Conservation (phyloP, 441 rosid species). For the Aquilaria agallochum region DNA sequence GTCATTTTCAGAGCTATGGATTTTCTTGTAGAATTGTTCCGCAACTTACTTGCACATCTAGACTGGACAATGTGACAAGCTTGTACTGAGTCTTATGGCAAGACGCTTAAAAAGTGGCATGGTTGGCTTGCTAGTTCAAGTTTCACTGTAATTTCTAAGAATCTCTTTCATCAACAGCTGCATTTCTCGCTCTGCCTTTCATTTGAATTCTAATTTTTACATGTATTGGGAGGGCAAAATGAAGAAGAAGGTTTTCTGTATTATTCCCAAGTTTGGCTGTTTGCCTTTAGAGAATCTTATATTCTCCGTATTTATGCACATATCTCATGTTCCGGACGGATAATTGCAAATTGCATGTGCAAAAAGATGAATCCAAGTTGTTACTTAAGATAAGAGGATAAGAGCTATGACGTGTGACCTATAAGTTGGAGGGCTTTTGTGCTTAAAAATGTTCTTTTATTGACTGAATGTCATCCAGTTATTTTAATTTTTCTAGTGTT, state of each 20-base stretch:
- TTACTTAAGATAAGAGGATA: not conserved
- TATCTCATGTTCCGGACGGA: too few species aligned
- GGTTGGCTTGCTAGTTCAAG: constrained; percentile 94
- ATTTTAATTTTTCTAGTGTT: not conserved
- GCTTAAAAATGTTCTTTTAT: not conserved
- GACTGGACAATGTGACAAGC: constrained; percentile 92
- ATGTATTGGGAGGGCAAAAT: too few species aligned
- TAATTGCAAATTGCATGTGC: too few species aligned
- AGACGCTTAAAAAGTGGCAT: constrained; percentile 82
- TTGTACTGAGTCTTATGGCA: constrained; percentile 68
- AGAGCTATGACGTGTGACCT: too few species aligned
- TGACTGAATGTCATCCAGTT: not conserved
- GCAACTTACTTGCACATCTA: constrained; percentile 65
- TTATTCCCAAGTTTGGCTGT: too few species aligned
- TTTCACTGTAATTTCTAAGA: constrained; percentile 48
- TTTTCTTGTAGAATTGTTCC: constrained; percentile 79
- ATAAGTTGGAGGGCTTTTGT: too few species aligned
- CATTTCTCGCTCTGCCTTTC: too few species aligned
- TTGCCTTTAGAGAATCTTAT: too few species aligned
- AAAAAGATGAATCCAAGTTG: not conserved
- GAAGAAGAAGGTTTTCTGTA: too few species aligned
- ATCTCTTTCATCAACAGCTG: too few species aligned
- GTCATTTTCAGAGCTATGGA: constrained; percentile 78
- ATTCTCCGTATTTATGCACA: too few species aligned
- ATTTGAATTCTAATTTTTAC: too few species aligned